Percentiles rank a stretch among this genome's conserved stretches.
These are phyloP conservation scores for Glarea lozoyensis DNA, from an alignment of 495 filamentous ascomycete species.

Conservation along the genomic window DNA sequence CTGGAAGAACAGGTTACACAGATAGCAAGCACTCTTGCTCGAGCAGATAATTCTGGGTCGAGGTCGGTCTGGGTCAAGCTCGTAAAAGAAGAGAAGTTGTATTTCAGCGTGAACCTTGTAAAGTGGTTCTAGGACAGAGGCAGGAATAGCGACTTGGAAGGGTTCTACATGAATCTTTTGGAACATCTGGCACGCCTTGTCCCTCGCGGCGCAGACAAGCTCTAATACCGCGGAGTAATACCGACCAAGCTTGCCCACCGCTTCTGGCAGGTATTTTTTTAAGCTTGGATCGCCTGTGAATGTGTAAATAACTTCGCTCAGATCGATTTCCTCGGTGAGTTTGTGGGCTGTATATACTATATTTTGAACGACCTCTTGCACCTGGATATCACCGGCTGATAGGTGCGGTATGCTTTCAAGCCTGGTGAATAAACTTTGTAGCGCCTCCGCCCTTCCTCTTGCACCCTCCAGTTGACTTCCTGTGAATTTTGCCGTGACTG, in stretches of 20 bases:
- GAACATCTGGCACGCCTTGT: slow-evolving; percentile 16
- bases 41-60: slow-evolving; percentile 25
- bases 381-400: neutral
- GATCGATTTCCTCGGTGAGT: slow-evolving; percentile 1
- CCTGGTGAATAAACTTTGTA: slow-evolving; percentile 8
- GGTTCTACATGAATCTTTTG: slow-evolving; percentile 17
- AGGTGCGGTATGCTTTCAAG: slow-evolving; percentile 12
- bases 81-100: slow-evolving; percentile 30
- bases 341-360: slow-evolving; percentile 8
- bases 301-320: slow-evolving; percentile 3
- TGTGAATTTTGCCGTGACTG: slow-evolving; percentile 1
- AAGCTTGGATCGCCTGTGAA: slow-evolving; percentile 10
- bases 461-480: slow-evolving; percentile 1
- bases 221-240: slow-evolving; percentile 20
- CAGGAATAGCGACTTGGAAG: slow-evolving; percentile 10
- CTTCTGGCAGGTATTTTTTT: slow-evolving; percentile 20
- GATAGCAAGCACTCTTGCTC: slow-evolving; percentile 28
- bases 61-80: slow-evolving; percentile 19
- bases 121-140: neutral
- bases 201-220: slow-evolving; percentile 21
- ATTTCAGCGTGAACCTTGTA: slow-evolving; percentile 31
- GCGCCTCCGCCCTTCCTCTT: neutral
- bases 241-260: slow-evolving; percentile 22
- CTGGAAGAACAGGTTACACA: slow-evolving; percentile 15
- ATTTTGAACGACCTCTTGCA: neutral